Evolutionary conservation across 75 land plant species (phyloP).

Genomic region (Ceratopteris richardii): DNA sequence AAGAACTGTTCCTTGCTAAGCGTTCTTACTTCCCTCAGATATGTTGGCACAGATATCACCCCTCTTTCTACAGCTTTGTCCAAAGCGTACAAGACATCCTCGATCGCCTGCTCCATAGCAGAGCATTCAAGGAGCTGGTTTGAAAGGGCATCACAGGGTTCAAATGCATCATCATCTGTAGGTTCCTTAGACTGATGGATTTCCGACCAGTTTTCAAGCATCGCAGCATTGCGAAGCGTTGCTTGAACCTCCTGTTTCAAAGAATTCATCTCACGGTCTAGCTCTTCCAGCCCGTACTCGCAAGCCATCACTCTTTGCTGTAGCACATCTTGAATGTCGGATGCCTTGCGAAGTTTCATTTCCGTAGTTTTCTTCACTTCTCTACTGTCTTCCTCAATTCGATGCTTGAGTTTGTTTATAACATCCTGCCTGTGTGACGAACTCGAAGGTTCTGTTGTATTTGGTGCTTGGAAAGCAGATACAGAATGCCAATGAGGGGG

Average conservation of each 20-base stretch:
- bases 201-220: conserved; percentile 42
- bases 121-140: conserved; percentile 77
- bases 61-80: conserved; percentile 45
- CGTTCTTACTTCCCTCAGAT: conserved; percentile 35
- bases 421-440: conserved; percentile 17
- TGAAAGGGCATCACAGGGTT: conserved; percentile 60
- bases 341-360: conserved; percentile 2
- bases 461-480: conserved; percentile 12
- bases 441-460: conserved; percentile 31
- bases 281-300: conserved; percentile 13
- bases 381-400: conserved; percentile 3
- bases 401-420: conserved; percentile 13
- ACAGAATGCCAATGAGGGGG: background rate
- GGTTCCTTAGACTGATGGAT: conserved; percentile 12
- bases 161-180: conserved; percentile 35
- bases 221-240: conserved; percentile 22
- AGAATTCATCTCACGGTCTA: conserved; percentile 32
- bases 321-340: conserved; percentile 13
- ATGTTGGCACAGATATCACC: conserved; percentile 21
- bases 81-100: conserved; percentile 69
- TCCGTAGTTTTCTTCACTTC: background rate
- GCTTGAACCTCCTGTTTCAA: conserved; percentile 33
- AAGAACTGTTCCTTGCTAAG: conserved; percentile 47
- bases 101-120: conserved; percentile 71
- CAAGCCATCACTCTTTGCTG: conserved; percentile 22